phyloP scores from a whole-genome alignment of 2,329 filamentous ascomycete species.

The Arachnopeziza araneosa region DNA sequence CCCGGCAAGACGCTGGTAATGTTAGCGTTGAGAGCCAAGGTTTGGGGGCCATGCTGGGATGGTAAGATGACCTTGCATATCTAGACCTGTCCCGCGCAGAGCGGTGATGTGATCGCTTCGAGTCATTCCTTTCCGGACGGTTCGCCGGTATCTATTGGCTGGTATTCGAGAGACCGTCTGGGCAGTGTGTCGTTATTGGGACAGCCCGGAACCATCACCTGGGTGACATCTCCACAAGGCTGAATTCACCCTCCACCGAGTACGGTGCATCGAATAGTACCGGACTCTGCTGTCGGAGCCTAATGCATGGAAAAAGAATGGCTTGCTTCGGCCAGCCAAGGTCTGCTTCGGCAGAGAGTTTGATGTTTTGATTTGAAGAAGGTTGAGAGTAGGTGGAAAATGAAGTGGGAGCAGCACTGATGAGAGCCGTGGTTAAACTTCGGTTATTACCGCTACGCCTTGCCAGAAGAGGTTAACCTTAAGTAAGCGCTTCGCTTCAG shows the following conservation, averaged over 20 bases:
- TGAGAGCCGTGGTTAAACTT: too few species aligned
- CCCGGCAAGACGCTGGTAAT: neutral
- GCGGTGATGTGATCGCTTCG: neutral
- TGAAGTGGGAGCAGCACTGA: too few species aligned
- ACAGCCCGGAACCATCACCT: neutral
- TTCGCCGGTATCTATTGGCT: neutral
- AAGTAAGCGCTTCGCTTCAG: too few species aligned
- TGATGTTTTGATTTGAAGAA: too few species aligned
- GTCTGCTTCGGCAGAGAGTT: too few species aligned
- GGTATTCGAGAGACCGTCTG: neutral
- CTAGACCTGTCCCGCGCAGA: neutral
- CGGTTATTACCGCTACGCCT: too few species aligned
- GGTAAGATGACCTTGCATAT: neutral
- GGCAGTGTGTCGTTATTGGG: neutral
- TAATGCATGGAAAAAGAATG: neutral
- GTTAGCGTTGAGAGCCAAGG: neutral
- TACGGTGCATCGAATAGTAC: neutral
- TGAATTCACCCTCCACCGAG: neutral
- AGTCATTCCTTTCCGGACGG: neutral
- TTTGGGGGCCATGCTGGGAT: neutral
- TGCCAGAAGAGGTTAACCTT: too few species aligned
- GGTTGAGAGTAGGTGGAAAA: too few species aligned
- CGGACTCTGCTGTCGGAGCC: neutral
- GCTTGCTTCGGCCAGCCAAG: neutral
- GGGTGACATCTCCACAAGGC: neutral